Conservation (phyloP, 768 basidiomycete species). For the Candolleomyces aberdarensis region DNA sequence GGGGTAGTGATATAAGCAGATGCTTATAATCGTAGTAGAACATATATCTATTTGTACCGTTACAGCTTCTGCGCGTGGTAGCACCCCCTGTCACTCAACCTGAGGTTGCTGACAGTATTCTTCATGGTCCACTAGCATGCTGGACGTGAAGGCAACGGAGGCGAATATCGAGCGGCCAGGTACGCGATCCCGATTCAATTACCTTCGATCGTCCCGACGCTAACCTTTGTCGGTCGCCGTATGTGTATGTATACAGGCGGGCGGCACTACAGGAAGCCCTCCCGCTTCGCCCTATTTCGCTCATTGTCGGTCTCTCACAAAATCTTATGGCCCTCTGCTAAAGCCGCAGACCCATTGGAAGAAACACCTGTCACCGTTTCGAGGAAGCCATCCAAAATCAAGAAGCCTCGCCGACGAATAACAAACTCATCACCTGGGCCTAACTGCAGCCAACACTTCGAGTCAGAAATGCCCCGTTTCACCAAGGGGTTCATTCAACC, state of each 20-base stretch:
- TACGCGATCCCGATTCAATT: background rate
- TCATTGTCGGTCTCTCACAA: conserved; percentile 6
- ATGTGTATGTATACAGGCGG: background rate
- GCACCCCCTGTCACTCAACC: no score
- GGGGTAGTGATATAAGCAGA: no score
- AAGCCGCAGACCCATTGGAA: background rate
- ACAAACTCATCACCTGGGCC: background rate
- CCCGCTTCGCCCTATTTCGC: background rate
- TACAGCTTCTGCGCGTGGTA: no score
- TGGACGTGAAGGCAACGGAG: background rate
- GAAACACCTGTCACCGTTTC: background rate
- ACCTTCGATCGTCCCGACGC: background rate
- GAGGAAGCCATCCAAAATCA: background rate
- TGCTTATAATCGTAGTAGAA: no score
- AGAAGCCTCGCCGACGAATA: background rate
- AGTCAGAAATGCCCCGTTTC: no score
- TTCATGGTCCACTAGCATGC: background rate
- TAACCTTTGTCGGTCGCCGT: background rate
- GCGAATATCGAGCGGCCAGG: background rate
- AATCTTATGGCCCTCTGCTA: background rate
- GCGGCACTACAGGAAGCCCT: background rate
- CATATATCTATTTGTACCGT: no score
- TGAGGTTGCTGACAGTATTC: background rate
- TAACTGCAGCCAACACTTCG: no score
- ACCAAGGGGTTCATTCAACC: no score